A percentile compares a stretch with the other conserved stretches of the same genome.
Conservation (phyloP, 2,329 filamentous ascomycete species). For the Fonsecaea erecta region DNA sequence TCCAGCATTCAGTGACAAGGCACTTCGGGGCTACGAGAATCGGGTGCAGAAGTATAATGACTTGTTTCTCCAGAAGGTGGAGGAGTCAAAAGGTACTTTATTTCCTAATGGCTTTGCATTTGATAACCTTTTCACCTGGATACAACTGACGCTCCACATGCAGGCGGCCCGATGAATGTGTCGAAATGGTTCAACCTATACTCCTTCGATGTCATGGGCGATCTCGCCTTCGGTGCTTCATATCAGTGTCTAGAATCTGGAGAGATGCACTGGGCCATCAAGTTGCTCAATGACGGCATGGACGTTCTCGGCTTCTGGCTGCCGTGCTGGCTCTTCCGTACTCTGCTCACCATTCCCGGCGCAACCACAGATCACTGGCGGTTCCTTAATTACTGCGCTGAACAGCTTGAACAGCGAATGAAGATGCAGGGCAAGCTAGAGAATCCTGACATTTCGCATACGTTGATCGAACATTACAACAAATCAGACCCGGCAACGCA, state of each 20-base stretch:
- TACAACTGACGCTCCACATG: neutral
- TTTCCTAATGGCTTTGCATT: neutral
- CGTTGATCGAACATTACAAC: conserved; percentile 38
- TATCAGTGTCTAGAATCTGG: conserved; percentile 42
- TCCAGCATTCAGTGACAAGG: conserved; percentile 48
- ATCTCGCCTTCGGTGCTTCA: conserved; percentile 43
- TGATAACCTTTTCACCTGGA: neutral
- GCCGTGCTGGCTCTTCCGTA: conserved; percentile 36
- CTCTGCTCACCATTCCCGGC: conserved; percentile 41
- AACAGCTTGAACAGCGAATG: conserved; percentile 43
- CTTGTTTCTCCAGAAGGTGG: conserved; percentile 43
- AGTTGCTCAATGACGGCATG: conserved; percentile 44
- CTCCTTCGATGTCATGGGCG: conserved; percentile 46
- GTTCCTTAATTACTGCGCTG: conserved; percentile 45
- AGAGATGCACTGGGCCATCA: conserved; percentile 43
- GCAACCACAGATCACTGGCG: conserved; percentile 41
- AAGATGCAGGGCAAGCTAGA: conserved; percentile 36
- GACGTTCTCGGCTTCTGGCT: conserved; percentile 32
- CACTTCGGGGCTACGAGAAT: conserved; percentile 49
- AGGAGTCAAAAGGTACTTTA: conserved; percentile 34
- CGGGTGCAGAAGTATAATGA: conserved; percentile 45
- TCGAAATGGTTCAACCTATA: conserved; percentile 45
- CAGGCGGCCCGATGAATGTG: conserved; percentile 43
- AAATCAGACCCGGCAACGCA: conserved; percentile 25
- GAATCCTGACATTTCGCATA: conserved; percentile 38